These are phyloP conservation scores for Botrytis pseudocinerea DNA, from an alignment of 2,329 filamentous ascomycete species.

Conservation along the genomic window DNA sequence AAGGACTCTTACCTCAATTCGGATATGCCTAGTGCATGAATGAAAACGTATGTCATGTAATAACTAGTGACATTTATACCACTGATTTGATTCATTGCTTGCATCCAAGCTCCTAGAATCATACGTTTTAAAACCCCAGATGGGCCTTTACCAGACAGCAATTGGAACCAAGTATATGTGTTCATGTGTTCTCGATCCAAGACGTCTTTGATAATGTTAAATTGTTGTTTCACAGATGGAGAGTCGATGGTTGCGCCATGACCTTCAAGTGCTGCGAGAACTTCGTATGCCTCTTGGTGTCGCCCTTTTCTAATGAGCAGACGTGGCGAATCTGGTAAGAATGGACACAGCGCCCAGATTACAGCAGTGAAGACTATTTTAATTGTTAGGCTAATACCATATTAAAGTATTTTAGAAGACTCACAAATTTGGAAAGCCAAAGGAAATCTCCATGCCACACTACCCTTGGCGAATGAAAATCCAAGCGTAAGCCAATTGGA, in stretches of 20 bases:
- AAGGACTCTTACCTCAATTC: conserved; percentile 33
- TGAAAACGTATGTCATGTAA: conserved; percentile 43
- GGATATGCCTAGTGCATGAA: conserved; percentile 44
- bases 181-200: conserved; percentile 44
- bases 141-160: conserved; percentile 45
- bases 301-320: conserved; percentile 49
- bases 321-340: conserved; percentile 53
- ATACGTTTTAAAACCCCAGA: conserved; percentile 55
- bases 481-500: conserved; percentile 61
- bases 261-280: conserved; percentile 45
- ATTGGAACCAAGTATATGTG: conserved; percentile 44
- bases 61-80: conserved; percentile 49
- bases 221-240: conserved; percentile 51
- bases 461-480: conserved; percentile 50
- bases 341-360: conserved; percentile 54
- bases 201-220: conserved; percentile 47
- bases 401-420: background rate
- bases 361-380: conserved; percentile 57
- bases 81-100: conserved; percentile 54
- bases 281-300: conserved; percentile 47
- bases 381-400: conserved; percentile 24
- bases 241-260: conserved; percentile 34
- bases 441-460: conserved; percentile 60
- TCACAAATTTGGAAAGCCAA: conserved; percentile 52
- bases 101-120: conserved; percentile 50